These are phyloP conservation scores for Hypoxylon sp. DNA, from an alignment of 2,329 filamentous ascomycete genomes.

Conservation along the genomic window DNA sequence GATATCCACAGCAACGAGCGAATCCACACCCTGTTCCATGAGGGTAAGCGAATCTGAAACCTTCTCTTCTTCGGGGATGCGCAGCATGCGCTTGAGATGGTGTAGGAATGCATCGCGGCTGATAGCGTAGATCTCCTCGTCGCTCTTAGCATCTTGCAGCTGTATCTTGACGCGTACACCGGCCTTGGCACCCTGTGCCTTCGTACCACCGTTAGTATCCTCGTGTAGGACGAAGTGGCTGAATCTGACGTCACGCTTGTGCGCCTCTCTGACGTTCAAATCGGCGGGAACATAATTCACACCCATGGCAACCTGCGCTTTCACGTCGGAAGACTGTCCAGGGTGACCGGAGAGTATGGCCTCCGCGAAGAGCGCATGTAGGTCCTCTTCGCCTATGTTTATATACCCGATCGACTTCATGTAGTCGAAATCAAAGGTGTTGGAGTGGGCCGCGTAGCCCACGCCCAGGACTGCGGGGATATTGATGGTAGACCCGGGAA, in stretches of 20 bases:
- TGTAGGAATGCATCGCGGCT: slow-evolving; percentile 10
- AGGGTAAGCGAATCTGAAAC: slow-evolving; percentile 10
- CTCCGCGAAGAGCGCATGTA: slow-evolving; percentile 13
- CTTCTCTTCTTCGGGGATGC: slow-evolving; percentile 18
- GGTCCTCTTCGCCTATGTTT: slow-evolving; percentile 12
- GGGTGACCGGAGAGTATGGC: slow-evolving; percentile 12
- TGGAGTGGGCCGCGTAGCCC: slow-evolving; percentile 10
- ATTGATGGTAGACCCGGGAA: slow-evolving; percentile 4
- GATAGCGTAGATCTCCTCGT: slow-evolving; percentile 6
- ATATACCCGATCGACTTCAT: slow-evolving; percentile 16
- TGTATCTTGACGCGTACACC: slow-evolving; percentile 9
- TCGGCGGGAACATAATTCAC: slow-evolving; percentile 15
- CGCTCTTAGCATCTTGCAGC: slow-evolving; percentile 7
- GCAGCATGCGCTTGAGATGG: slow-evolving; percentile 18
- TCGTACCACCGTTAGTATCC: slow-evolving; percentile 2
- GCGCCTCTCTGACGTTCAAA: slow-evolving; percentile 16
- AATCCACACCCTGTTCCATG: slow-evolving; percentile 37
- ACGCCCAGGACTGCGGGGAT: slow-evolving; percentile 14
- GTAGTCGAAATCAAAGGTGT: slow-evolving; percentile 7
- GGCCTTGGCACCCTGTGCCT: slow-evolving; percentile 10
- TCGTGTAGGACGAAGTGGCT: slow-evolving; percentile 11
- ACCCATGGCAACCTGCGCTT: slow-evolving; percentile 15
- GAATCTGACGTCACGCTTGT: slow-evolving; percentile 17
- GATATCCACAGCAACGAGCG: slow-evolving; percentile 52
- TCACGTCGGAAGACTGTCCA: slow-evolving; percentile 6